phyloP scores from a whole-genome alignment of 768 basidiomycete genomes.

The Lactifluus volemus region DNA sequence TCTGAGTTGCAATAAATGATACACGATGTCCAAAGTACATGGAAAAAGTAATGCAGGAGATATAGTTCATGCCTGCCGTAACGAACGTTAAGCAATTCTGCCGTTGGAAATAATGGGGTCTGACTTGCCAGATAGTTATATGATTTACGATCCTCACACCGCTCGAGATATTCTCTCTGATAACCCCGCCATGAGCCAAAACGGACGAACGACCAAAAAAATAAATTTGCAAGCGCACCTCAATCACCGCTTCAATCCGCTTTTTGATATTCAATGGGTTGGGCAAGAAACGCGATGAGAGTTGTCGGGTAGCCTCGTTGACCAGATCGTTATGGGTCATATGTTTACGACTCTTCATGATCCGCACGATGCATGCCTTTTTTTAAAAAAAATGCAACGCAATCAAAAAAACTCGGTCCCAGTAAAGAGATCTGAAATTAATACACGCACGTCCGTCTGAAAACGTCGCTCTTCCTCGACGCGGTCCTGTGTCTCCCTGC shows the following conservation, averaged over 20 bases:
- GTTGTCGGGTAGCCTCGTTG: constrained; percentile 82
- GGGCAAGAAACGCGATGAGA: constrained; percentile 78
- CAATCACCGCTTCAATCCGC: constrained; percentile 87
- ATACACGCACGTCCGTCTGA: constrained; percentile 69
- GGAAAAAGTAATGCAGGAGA: constrained; percentile 6
- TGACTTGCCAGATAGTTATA: constrained; percentile 66
- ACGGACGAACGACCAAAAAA: not conserved
- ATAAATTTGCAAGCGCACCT: constrained; percentile 40
- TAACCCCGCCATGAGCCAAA: not conserved
- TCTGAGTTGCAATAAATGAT: not conserved
- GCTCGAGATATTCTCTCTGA: constrained; percentile 90
- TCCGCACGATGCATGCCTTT: constrained; percentile 87
- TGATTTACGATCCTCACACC: constrained; percentile 79
- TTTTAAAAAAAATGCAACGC: not conserved
- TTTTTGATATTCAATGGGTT: constrained; percentile 86
- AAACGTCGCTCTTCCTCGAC: constrained; percentile 89
- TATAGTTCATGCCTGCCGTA: constrained; percentile 11
- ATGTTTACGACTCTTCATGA: constrained; percentile 93
- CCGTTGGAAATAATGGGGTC: not conserved
- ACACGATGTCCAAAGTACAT: constrained; percentile 10
- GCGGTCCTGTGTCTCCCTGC: constrained; percentile 81
- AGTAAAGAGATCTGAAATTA: not conserved
- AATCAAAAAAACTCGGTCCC: not conserved
- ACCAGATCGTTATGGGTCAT: constrained; percentile 85
- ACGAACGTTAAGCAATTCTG: not conserved